Conservation (phyloP, 2,329 filamentous ascomycete genomes). For the Elsinoe perseae region DNA sequence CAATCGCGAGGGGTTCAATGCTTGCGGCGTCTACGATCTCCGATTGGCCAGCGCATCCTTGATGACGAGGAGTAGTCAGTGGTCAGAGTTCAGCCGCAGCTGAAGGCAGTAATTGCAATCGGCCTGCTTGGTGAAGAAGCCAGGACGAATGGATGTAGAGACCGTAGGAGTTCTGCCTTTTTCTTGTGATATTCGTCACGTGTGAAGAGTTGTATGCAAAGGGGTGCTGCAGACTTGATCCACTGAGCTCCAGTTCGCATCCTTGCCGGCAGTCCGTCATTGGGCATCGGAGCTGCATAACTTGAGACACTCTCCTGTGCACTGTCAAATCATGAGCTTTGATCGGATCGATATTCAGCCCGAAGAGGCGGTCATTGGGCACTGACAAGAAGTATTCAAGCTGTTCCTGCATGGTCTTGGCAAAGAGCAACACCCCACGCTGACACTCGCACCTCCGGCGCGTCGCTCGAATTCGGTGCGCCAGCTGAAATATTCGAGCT, state of each 20-base stretch:
- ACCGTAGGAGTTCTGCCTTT: background rate
- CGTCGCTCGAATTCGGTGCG: conserved; percentile 10
- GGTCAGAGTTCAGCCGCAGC: background rate
- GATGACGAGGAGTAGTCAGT: background rate
- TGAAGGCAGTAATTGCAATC: background rate
- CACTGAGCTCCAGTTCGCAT: background rate
- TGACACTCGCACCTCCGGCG: background rate
- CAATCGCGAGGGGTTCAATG: background rate
- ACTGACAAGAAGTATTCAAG: background rate
- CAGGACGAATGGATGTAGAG: background rate
- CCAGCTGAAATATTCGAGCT: background rate
- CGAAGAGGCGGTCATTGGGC: conserved; percentile 12
- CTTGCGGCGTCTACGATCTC: conserved; percentile 3
- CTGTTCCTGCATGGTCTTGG: conserved; percentile 13
- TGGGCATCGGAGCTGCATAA: conserved; percentile 17
- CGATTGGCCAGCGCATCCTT: background rate
- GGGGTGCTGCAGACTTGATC: background rate
- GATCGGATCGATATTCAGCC: background rate
- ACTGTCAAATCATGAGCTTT: conserved; percentile 6
- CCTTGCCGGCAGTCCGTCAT: conserved; percentile 13
- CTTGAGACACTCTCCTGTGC: background rate
- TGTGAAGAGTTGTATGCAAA: background rate
- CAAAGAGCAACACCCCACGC: background rate
- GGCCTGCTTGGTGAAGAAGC: background rate
- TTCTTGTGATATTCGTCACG: background rate